Percentiles rank a stretch among this genome's conserved stretches.
phyloP scores from a whole-genome alignment of 371 early-diverging fungal genomes.

The Apophysomyces elegans region DNA sequence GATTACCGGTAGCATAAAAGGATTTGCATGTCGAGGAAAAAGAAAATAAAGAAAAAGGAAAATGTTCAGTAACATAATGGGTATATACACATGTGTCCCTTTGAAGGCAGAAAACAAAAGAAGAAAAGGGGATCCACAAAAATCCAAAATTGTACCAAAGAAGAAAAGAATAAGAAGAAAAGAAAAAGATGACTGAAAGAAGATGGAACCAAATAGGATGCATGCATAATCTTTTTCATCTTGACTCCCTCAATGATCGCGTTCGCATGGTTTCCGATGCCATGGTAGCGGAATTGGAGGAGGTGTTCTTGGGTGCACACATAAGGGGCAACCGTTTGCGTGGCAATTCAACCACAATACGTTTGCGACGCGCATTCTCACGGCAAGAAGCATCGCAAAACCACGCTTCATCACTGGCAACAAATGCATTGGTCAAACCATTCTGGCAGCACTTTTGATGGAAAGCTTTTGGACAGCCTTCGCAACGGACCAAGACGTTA shows the following conservation, averaged over 20 bases:
- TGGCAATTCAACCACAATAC: constrained; percentile 68
- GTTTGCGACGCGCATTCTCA: constrained; percentile 64
- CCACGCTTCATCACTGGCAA: constrained; percentile 58
- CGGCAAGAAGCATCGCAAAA: constrained; percentile 75
- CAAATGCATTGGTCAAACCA: constrained; percentile 55
- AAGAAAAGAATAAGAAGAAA: constrained; percentile 6
- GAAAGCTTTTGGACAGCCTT: constrained; percentile 86
- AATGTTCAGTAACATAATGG: constrained; percentile 4
- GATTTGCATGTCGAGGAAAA: constrained; percentile 5
- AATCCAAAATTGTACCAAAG: constrained; percentile 13
- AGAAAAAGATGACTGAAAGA: not conserved
- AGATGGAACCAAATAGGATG: constrained; percentile 2
- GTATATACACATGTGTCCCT: constrained; percentile 7
- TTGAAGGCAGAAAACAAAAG: not conserved
- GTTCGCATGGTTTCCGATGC: constrained; percentile 4
- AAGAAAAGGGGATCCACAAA: constrained; percentile 8
- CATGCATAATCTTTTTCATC: constrained; percentile 9
- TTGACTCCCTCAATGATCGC: constrained; percentile 3
- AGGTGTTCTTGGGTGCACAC: constrained; percentile 52
- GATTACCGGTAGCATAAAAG: constrained; percentile 4
- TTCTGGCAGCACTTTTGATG: constrained; percentile 70
- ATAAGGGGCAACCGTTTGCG: constrained; percentile 72
- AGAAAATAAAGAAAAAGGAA: not conserved
- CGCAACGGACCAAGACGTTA: constrained; percentile 79
- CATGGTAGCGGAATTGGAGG: constrained; percentile 8